Evolutionary conservation across 306 rosid genomes (phyloP), one percentile per base, ranked within the genome.

Genomic region (Chamaecrista fasciculata): DNA sequence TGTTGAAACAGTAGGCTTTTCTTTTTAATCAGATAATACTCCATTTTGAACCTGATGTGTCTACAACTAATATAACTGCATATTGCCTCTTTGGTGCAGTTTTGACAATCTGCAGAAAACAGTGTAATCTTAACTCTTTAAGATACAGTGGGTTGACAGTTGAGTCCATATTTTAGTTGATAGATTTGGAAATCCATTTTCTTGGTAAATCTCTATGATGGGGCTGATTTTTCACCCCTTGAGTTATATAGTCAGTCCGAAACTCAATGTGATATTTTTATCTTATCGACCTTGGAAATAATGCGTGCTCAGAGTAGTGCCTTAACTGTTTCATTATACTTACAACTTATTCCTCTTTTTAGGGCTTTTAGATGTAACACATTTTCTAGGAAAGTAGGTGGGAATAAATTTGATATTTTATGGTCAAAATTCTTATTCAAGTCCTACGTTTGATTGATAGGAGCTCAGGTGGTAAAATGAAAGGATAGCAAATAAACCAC

Each of bases 1-100:
- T 62, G 40, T n/a, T 60, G 28, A 42, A 36, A 52, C 44, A 47
- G 12, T 28, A 47, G 46, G 76, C 24, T 62, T 66, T 55, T 40
- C 70, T 53, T 76, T 62, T 72, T 36, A 62, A 46, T 48, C 18
- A 25, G 33, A 67, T 52, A 48, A 48, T 40, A 19, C 48, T 42
- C 18, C 23, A 33, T 49, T 75, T 15, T 5, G 3, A 28, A 10
- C 60, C 28, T 33, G 66, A 23, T 63, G 66, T 47, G 29, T 15
- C 14, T 5, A n/a, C n/a, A 29, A 28, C 34, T 36, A 56, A 20
- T 18, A 20, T 57, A 46, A n/a, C n/a, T n/a, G n/a, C n/a, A 31
- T 57, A 4, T n/a, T n/a, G n/a, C n/a, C 18, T 62, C 56, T 74
- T 20, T 25, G n/a, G 7, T 36, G n/a, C 49, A 19, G 42, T 62